These are phyloP conservation scores for Exidia glandulosa DNA, from an alignment of 768 basidiomycete species.

Conservation along the genomic window DNA sequence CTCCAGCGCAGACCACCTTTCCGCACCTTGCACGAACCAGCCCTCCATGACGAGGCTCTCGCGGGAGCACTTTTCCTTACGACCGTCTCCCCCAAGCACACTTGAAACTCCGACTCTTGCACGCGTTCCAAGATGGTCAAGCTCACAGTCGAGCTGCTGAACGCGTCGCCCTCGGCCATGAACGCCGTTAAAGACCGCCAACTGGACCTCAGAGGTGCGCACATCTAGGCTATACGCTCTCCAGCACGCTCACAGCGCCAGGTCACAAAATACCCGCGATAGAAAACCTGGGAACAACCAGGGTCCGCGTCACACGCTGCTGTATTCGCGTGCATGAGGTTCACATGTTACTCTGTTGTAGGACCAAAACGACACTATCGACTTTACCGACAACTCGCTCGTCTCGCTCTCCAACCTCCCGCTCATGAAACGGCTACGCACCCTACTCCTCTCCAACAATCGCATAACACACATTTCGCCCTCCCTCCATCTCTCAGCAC, in stretches of 20 bases:
- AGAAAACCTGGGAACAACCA: constrained; percentile 92
- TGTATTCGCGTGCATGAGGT: no score
- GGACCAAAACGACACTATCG: constrained; percentile 92
- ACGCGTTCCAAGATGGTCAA: constrained; percentile 45
- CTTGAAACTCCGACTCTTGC: constrained; percentile 1
- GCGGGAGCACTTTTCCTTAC: no score
- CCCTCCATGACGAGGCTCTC: no score
- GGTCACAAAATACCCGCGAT: constrained; percentile 92
- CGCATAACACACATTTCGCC: constrained; percentile 74
- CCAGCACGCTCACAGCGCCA: constrained; percentile 19
- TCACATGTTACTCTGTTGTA: constrained; percentile 18
- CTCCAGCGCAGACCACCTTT: no score
- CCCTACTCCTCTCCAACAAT: constrained; percentile 83
- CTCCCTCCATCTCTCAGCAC: constrained; percentile 71
- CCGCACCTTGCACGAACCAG: no score
- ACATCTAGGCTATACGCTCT: not conserved
- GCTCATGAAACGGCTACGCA: constrained; percentile 70
- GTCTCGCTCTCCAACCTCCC: constrained; percentile 74
- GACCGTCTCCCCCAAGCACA: no score
- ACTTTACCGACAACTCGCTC: constrained; percentile 88
- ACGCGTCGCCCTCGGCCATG: constrained; percentile 64
- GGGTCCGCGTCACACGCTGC: constrained; percentile 35
- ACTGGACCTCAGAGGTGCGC: constrained; percentile 78
- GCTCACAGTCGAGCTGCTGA: constrained; percentile 88
- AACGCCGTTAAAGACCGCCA: constrained; percentile 84